A percentile compares a stretch with the other conserved stretches of the same genome.
Conservation (phyloP, 805 yeast genomes). For the Clavispora asparagi region DNA sequence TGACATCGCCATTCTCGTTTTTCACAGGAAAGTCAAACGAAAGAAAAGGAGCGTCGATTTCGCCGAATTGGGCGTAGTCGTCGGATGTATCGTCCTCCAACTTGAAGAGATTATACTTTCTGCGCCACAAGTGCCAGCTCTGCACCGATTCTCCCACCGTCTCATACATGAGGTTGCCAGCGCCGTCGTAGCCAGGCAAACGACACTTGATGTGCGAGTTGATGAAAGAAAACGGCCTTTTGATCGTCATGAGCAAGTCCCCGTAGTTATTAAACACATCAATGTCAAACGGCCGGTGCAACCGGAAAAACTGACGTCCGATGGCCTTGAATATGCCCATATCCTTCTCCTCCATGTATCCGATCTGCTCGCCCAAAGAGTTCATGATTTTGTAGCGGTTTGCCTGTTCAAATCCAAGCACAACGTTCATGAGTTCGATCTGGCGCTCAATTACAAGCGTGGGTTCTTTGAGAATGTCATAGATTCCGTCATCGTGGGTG, state of each 20-base stretch:
- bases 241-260: conserved; percentile 56
- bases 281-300: conserved; percentile 82
- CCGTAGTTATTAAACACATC: conserved; percentile 66
- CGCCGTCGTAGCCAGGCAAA: conserved; percentile 46
- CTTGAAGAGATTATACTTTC: conserved; percentile 76
- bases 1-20: conserved; percentile 51
- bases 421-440: conserved; percentile 80
- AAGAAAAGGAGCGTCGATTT: conserved; percentile 79
- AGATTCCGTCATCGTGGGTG: conserved; percentile 53
- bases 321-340: conserved; percentile 60
- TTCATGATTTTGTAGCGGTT: conserved; percentile 73
- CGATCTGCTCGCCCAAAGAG: conserved; percentile 67
- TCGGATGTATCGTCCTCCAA: conserved; percentile 36
- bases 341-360: conserved; percentile 80
- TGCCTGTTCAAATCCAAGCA: conserved; percentile 89
- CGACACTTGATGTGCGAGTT: conserved; percentile 80
- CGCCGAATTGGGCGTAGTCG: conserved; percentile 73
- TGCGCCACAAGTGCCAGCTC: conserved; percentile 92
- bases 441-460: conserved; percentile 83
- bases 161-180: conserved; percentile 36
- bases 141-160: conserved; percentile 83
- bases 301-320: conserved; percentile 75
- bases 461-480: conserved; percentile 66
- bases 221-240: conserved; percentile 80
- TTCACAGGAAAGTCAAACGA: conserved; percentile 80